Percentiles rank a stretch among this genome's conserved stretches.
Conservation (phyloP, 2,329 filamentous ascomycete species). For the Fusarium poae region DNA sequence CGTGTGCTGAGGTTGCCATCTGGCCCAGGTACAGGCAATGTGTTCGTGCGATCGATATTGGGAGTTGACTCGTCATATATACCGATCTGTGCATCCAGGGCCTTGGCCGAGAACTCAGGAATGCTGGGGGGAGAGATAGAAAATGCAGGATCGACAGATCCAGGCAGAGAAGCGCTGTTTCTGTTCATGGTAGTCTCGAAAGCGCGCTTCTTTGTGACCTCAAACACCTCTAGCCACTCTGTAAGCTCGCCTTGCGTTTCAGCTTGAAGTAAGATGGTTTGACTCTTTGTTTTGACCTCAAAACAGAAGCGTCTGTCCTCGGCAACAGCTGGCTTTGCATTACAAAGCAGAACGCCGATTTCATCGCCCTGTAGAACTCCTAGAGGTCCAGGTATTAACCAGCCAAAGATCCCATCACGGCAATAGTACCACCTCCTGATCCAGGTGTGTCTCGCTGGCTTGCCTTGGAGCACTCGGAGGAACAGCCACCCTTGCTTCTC, state of each 20-base stretch:
- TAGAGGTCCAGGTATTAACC: constrained; percentile 84
- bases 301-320: constrained; percentile 98
- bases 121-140: constrained; percentile 89
- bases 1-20: constrained; percentile 69
- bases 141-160: constrained; percentile 80
- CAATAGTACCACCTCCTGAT: constrained; percentile 95
- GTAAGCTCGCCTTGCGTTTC: constrained; percentile 94
- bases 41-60: constrained; percentile 70
- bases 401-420: constrained; percentile 95
- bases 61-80: constrained; percentile 63
- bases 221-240: constrained; percentile 94
- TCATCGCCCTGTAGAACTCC: constrained; percentile 96
- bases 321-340: constrained; percentile 87
- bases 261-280: constrained; percentile 88
- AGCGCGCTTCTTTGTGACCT: constrained; percentile 92
- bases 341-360: constrained; percentile 94
- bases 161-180: constrained; percentile 61
- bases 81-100: constrained; percentile 73
- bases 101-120: constrained; percentile 89
- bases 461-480: constrained; percentile 82
- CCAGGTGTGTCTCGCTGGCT: constrained; percentile 92
- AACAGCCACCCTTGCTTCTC: constrained; percentile 98
- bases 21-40: constrained; percentile 71
- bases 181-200: constrained; percentile 78
- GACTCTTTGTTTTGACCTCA: constrained; percentile 97